Evolutionary conservation across 2,329 filamentous ascomycete species (phyloP), one percentile per base, ranked within the genome.

Genomic region (Cryphonectria radicalis): DNA sequence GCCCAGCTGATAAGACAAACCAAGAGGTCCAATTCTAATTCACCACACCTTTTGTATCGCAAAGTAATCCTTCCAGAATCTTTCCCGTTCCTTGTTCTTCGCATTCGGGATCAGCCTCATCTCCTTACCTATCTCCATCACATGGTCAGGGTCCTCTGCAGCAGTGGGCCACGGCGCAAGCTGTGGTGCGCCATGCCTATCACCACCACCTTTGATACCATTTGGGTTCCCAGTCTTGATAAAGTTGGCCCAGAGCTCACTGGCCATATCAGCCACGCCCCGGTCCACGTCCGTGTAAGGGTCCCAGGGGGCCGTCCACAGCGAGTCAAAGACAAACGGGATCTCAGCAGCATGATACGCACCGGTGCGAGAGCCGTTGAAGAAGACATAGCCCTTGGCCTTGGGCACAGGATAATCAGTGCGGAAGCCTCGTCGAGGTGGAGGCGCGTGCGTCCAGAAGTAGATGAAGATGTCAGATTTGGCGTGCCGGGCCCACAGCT

Each of bases 391-490:
- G 13, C 62, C 62, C 25, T 63, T 63, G 3, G 62, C 62, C 37
- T 63, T 63, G 17, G 62, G 62, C 17, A 43, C 62, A 14, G 62
- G 62, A 25, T 43, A 43, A 42, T 43, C 62, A n/a, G n/a, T 43
- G 22, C 37, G 22, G 62, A 63, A 63, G 2, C 62, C 59, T 19
- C 73, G 67, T 63, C 76, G 73, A 14, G 63, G 60, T n/a, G 78
- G 75, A 8, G 79, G 78, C 8, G 77, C 72, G 59, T 77, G 77
- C 14, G 75, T 76, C 74, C 76, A 80, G 68, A 74, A 78, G 68
- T 80, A 80, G 0, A 74, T 76, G 66, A 76, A 79, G 46, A 79
- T 73, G 25, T 75, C 71, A 25, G 70, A 75, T 37, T 70, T 76
- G 11, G 74, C 75, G 46, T 76, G 77, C 7, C 74, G 73, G 2